These are phyloP conservation scores for Tolypocladium tropicale DNA, from an alignment of 2,329 filamentous ascomycete species.

Conservation along the genomic window DNA sequence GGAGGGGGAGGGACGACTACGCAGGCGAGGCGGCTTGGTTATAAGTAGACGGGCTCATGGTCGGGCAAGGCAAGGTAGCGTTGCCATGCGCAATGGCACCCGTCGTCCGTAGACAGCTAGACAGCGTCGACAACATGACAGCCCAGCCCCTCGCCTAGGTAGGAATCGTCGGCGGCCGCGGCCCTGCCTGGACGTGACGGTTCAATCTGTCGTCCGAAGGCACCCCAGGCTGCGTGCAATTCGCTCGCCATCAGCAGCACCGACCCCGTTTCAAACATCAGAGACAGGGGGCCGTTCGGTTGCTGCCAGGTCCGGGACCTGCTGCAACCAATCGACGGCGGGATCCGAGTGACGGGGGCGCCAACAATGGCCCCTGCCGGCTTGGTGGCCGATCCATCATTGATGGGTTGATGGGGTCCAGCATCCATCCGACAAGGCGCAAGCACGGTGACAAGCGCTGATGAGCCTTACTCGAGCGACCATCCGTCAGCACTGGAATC, in stretches of 20 bases:
- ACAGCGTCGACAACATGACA: too few species aligned
- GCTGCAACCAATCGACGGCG: background rate
- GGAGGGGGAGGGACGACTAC: too few species aligned
- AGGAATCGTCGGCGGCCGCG: background rate
- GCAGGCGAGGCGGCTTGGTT: background rate
- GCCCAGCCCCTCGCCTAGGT: background rate
- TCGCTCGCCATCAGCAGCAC: background rate
- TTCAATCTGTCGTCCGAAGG: background rate
- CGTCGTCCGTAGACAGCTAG: background rate
- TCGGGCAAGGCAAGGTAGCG: too few species aligned
- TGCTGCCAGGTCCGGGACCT: background rate
- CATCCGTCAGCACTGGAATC: too few species aligned
- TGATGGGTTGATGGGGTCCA: background rate
- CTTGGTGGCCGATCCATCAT: background rate
- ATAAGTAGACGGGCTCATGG: background rate
- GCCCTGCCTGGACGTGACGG: background rate
- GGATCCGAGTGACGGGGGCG: background rate
- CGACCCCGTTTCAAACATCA: background rate
- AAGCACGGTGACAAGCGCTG: too few species aligned
- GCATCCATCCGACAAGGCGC: background rate
- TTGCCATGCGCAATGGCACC: too few species aligned
- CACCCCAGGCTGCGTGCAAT: background rate
- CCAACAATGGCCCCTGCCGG: too few species aligned
- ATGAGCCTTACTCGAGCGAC: too few species aligned
- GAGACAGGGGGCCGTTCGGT: background rate